Evolutionary conservation across 805 yeast genomes (phyloP).

Genomic region (Cyberlindnera meyerae): DNA sequence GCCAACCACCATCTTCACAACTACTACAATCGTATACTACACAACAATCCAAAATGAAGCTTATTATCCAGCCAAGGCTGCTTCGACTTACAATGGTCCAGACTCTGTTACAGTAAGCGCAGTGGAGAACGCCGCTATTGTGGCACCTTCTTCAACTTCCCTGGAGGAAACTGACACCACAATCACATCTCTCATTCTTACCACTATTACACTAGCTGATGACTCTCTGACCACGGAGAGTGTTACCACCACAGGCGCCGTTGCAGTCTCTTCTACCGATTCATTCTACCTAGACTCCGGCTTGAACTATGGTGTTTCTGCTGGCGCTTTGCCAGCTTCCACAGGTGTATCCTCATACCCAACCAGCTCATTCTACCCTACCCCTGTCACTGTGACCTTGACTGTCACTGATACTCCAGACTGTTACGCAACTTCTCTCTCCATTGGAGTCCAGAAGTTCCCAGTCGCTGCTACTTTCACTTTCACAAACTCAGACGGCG

Average conservation of each 20-base stretch:
- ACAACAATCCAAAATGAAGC: constrained; percentile 58
- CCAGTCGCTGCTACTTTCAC: constrained; percentile 24
- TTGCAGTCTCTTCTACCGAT: not conserved
- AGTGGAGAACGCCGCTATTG: too few relatives aligned
- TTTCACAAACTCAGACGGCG: constrained; percentile 23
- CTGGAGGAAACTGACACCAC: constrained; percentile 30
- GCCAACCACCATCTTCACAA: constrained; percentile 43
- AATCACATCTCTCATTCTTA: constrained; percentile 38
- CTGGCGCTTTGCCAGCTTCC: constrained; percentile 2
- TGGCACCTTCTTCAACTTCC: too few relatives aligned
- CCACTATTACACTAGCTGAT: constrained; percentile 27
- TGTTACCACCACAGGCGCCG: constrained; percentile 11
- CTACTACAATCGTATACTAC: constrained; percentile 35
- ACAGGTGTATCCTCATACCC: constrained; percentile 3
- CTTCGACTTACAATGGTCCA: constrained; percentile 9
- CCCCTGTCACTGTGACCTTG: constrained; percentile 23
- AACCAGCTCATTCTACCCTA: too few relatives aligned
- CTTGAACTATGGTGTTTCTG: constrained; percentile 5
- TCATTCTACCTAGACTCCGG: not conserved
- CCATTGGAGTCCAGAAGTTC: constrained; percentile 15
- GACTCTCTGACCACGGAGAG: constrained; percentile 28
- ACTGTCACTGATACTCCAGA: constrained; percentile 19
- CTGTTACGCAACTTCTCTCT: constrained; percentile 12
- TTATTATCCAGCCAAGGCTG: constrained; percentile 25
- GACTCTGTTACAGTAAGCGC: too few relatives aligned